These are phyloP conservation scores for Phytophthora crassamura DNA, from an alignment of 352 stramenopile genomes.

Conservation along the genomic window DNA sequence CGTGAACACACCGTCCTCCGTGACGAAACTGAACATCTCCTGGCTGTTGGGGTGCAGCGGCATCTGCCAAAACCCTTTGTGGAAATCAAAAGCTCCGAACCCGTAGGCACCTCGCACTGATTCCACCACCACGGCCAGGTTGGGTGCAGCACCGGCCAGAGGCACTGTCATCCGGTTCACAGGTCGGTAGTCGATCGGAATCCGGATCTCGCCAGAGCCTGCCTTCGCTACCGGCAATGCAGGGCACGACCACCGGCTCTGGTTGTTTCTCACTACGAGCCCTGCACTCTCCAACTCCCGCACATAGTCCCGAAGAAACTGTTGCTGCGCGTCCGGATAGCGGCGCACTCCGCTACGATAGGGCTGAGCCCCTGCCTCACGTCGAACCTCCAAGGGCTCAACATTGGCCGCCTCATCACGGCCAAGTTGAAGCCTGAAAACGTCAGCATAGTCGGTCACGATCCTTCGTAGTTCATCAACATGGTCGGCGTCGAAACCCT, in stretches of 20 bases:
- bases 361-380: not conserved
- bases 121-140: slow-evolving; percentile 1
- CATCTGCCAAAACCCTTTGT: slow-evolving; percentile 4
- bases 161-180: slow-evolving; percentile 1
- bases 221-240: slow-evolving; percentile 1
- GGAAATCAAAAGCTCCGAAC: slow-evolving; percentile 17
- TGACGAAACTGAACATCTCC: slow-evolving; percentile 11
- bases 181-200: slow-evolving; percentile 14
- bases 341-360: slow-evolving; percentile 15
- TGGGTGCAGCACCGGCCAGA: slow-evolving; percentile 1
- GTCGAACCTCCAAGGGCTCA: slow-evolving; percentile 10
- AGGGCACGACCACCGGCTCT: slow-evolving; percentile 6
- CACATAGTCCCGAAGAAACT: slow-evolving; percentile 15
- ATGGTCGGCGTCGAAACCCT: not conserved
- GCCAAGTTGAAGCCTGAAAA: slow-evolving; percentile 4
- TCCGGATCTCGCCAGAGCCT: not conserved
- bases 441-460: not conserved
- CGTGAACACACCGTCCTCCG: slow-evolving; percentile 4
- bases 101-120: not conserved
- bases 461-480: not conserved
- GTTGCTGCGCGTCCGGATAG: slow-evolving; percentile 6
- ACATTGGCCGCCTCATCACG: slow-evolving; percentile 12
- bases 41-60: not conserved
- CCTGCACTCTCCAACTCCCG: not conserved
- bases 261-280: slow-evolving; percentile 2